Evolutionary conservation across 768 basidiomycete species (phyloP), one percentile per base, ranked within the genome.

Genomic region (Leccinum longicurvipes): DNA sequence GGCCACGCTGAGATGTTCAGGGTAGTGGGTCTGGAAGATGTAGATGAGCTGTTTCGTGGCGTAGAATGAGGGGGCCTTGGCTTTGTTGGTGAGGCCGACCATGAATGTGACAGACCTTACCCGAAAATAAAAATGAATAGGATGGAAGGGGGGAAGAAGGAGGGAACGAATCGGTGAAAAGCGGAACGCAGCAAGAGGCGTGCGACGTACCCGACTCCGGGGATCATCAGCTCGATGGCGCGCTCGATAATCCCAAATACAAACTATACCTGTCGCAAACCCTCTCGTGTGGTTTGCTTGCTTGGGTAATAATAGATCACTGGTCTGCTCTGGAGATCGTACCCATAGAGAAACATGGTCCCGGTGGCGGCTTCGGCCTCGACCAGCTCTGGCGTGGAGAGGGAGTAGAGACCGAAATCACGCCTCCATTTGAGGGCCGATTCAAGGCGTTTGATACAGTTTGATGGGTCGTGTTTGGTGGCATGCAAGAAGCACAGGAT

Each of bases 311-410:
- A 79, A 70, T 93, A 92, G 36, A 85, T 71, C 0, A 76, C 85
- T 3, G 91, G 90, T 54, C 88, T 76, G 12, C 86, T 79, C 21
- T 71, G 71, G 7, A 72, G 70, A 68, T 93, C 91, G 66, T 82
- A 93, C 4, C 93, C 93, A 61, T 88, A 89, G n/a, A 85, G 58
- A 47, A 93, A 74, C 67, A 84, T 79, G 72, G 94, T 94, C 31
- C 93, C 93, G 5, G 92, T 96, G 47, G 87, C 72, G 1, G 82
- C 85, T 74, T 95, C 93, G 17, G 85, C 83, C 60, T 89, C 86
- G 60, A 96, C 83, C 56, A 80, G 74, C 0, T 79, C 77, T 4
- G 86, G 69, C 0, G 80, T 83, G 65, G 91, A 68, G 24, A 70
- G 53, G 60, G 86, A 82, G 60, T 90, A 84, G 19, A 93, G 61